Base-by-base conservation (phyloP, 805 yeast genomes). In the Ogataea glucozyma region DNA sequence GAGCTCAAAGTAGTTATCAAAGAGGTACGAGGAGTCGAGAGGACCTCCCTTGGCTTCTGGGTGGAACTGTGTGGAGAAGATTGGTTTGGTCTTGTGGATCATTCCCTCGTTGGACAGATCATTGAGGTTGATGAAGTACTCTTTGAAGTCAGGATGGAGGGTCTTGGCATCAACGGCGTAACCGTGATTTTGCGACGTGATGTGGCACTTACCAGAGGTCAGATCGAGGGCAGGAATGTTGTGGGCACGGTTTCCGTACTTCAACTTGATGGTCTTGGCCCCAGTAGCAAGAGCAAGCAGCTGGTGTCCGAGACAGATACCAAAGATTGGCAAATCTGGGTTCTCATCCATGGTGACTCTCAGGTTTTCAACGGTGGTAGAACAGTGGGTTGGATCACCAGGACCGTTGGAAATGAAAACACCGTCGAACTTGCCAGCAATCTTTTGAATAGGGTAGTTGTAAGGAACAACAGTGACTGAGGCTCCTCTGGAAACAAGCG, bases 1-100 rank as follows among this genome's bases (percentile, higher is more conserved):
- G 58, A 83, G 74, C 27, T 72, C 77, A 57, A 93, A 81, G 69
- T 87, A 93, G 66, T 82, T 88, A 73, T 93, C 98, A 57, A 93
- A 93, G 66, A 93, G 73, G 69, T 81, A 88, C 2, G 88, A 78
- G 11, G 97, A 86, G 67, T 93, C 99, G 58, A 85, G 76, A 46
- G 99, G 99, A 56, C 99, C 99, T 57, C 99, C 98, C 71, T 89
- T 91, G 44, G 99, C 98, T 69, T 93, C 99, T 37, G 99, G 99
- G 66, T 93, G 99, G 78, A 93, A 93, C 69, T 93, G 99, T 2
- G 97, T 88, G 27, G 97, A 88, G 71, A 91, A 93, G 43, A 91
- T 86, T 40, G 99, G 99, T 65, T 79, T 84, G 29, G 79, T 62
- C 44, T 72, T 76, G 67, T 93, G 99, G 58, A 81, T 84, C 96